Conservation (phyloP, 73 alveolate genomes). For the Paramecium tetraurelia region DNA sequence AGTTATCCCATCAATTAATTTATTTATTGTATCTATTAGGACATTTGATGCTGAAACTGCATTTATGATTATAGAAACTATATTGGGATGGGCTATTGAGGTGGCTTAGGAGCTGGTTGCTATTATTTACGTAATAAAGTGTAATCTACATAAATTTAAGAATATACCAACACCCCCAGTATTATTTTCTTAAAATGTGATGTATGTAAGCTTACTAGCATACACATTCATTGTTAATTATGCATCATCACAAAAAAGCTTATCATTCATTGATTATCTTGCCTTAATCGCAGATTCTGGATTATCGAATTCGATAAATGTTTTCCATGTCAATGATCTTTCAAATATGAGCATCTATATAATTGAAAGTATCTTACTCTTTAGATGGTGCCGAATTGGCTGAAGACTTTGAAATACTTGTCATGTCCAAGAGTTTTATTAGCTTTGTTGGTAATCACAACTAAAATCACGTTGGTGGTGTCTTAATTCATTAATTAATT, state of each 20-base stretch:
- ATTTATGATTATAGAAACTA: background rate
- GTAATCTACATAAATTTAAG: background rate
- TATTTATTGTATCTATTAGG: background rate
- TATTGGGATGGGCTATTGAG: background rate
- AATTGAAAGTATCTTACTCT: background rate
- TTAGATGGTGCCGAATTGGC: slow-evolving; percentile 27
- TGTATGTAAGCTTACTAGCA: slow-evolving; percentile 21
- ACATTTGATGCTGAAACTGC: slow-evolving; percentile 32
- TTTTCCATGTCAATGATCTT: slow-evolving; percentile 43
- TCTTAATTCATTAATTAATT: slow-evolving; percentile 9
- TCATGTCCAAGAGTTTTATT: slow-evolving; percentile 43
- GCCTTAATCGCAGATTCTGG: slow-evolving; percentile 45
- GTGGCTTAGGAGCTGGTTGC: background rate
- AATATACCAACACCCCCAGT: slow-evolving; percentile 46
- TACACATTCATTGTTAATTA: slow-evolving; percentile 20
- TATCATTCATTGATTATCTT: slow-evolving; percentile 10
- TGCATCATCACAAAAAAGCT: slow-evolving; percentile 18
- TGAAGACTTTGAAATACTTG: slow-evolving; percentile 18
- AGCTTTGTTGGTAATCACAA: slow-evolving; percentile 46
- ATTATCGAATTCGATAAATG: slow-evolving; percentile 30
- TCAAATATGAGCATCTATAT: slow-evolving; percentile 33
- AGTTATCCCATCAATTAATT: slow-evolving; percentile 3
- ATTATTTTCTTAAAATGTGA: slow-evolving; percentile 45
- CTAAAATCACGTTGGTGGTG: slow-evolving; percentile 28
- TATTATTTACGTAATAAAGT: background rate